Base-by-base conservation (phyloP, 495 filamentous ascomycete species). In the Lindgomyces ingoldianus region DNA sequence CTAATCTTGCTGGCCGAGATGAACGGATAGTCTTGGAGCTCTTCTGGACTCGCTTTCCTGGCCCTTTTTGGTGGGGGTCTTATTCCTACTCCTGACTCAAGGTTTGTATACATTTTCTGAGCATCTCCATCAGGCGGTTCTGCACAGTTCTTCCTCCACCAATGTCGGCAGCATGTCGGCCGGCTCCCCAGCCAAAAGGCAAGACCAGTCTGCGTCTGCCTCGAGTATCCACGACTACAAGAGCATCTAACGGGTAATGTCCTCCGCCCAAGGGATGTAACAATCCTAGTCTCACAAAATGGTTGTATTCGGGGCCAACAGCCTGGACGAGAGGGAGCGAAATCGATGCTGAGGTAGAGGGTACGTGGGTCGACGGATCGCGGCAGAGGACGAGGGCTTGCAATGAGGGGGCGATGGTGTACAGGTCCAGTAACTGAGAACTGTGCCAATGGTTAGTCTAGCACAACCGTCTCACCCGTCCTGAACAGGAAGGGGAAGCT, bases 231-330 rank as follows among this genome's bases (percentile, higher is more conserved):
- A 80, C 57, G 12, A 79, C 72, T 16, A 79, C 77, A 22, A 80
- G 67, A 22, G 77, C 77, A 47, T 80, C 77, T 1, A 80, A 63
- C 18, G 75, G 73, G 29, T 60, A 52, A 21, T 74, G 70, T 1
- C 77, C 77, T 27, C 77, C 77, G 25, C 77, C 77, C 25, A 79
- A 68, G 2, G 77, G 77, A 52, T 80, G 77, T 19, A 79, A 64
- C 14, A 80, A 70, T 14, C 77, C 77, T 12, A 80, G 56, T 47
- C 44, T 57, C 18, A 67, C 62, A 33, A 72, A 71, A 30, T 71
- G 68, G 29, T 67, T 71, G 41, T 61, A 64, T 1, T 60, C 44
- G 2, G 68, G 57, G 16, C 61, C 63, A 12, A 67, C 48, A 19
- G 63, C 68, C 48, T 70, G 63, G 26, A 70, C 26, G 41, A 70